These are phyloP conservation scores for Glycyrrhiza uralensis DNA, from an alignment of 306 rosid species.

Conservation along the genomic window DNA sequence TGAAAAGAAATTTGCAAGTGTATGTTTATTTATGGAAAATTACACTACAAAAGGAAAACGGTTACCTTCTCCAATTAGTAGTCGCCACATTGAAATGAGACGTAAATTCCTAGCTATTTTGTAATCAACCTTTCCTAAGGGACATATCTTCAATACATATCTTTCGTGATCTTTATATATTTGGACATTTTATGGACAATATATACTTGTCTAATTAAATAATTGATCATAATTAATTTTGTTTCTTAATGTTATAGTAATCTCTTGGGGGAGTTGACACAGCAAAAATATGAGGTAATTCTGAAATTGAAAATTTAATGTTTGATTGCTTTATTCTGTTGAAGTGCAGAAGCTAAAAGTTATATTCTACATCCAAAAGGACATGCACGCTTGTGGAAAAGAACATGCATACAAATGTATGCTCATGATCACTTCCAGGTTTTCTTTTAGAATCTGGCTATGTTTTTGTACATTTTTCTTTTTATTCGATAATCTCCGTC, in stretches of 20 bases:
- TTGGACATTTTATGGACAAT: not conserved
- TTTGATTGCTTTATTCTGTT: conserved; percentile 25
- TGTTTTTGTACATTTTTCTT: not conserved
- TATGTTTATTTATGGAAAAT: not conserved
- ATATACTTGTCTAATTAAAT: not conserved
- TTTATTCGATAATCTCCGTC: not conserved
- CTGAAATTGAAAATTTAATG: not conserved
- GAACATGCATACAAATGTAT: conserved; percentile 38
- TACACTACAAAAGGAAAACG: conserved; percentile 13
- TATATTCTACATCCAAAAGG: conserved; percentile 25
- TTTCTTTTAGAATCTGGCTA: conserved; percentile 24
- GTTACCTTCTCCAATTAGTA: no score
- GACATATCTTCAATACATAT: no score
- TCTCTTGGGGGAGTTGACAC: not conserved
- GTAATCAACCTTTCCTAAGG: no score
- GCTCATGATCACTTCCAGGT: conserved; percentile 29
- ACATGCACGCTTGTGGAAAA: conserved; percentile 43
- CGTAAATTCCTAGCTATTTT: no score
- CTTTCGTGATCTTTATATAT: not conserved
- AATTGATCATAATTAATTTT: not conserved
- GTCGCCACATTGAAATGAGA: no score
- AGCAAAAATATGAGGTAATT: not conserved
- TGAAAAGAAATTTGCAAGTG: not conserved
- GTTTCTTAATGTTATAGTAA: not conserved
- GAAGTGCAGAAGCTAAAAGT: conserved; percentile 29